phyloP scores from a whole-genome alignment of 2,329 filamentous ascomycete species.

The Phialophora verrucosa region DNA sequence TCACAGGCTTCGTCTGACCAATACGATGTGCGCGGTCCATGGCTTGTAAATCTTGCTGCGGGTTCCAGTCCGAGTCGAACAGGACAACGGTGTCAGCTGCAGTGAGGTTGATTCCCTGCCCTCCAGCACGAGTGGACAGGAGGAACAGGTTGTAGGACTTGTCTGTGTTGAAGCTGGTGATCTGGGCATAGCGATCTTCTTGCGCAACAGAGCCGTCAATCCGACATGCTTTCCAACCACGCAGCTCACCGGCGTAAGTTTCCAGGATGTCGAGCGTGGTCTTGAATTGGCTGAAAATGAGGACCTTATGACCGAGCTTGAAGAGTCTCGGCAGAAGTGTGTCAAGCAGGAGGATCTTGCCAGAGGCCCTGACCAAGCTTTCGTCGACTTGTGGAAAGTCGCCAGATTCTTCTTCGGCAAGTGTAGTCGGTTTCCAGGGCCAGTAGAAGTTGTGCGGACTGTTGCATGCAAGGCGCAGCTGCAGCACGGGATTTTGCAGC shows the following conservation, averaged over 20 bases:
- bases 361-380: conserved; percentile 81
- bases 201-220: conserved; percentile 90
- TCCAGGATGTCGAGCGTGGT: conserved; percentile 90
- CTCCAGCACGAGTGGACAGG: conserved; percentile 86
- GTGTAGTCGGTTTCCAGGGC: conserved; percentile 68
- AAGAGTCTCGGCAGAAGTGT: conserved; percentile 80
- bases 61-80: conserved; percentile 92
- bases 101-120: conserved; percentile 92
- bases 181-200: conserved; percentile 70
- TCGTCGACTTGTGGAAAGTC: conserved; percentile 72
- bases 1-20: conserved; percentile 87
- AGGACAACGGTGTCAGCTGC: conserved; percentile 91
- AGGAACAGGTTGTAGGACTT: conserved; percentile 76
- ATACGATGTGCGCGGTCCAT: conserved; percentile 96
- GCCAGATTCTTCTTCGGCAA: conserved; percentile 64
- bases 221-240: conserved; percentile 80
- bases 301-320: conserved; percentile 77
- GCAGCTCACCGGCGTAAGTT: conserved; percentile 80
- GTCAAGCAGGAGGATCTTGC: conserved; percentile 95
- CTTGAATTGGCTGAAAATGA: conserved; percentile 97
- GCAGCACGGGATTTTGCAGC: conserved; percentile 89
- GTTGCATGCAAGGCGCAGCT: conserved; percentile 90
- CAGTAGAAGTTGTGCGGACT: conserved; percentile 97
- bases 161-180: conserved; percentile 73
- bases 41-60: conserved; percentile 94